Base-by-base conservation (phyloP, 139 green algal genomes). In the Pedinophyceae sp. region DNA sequence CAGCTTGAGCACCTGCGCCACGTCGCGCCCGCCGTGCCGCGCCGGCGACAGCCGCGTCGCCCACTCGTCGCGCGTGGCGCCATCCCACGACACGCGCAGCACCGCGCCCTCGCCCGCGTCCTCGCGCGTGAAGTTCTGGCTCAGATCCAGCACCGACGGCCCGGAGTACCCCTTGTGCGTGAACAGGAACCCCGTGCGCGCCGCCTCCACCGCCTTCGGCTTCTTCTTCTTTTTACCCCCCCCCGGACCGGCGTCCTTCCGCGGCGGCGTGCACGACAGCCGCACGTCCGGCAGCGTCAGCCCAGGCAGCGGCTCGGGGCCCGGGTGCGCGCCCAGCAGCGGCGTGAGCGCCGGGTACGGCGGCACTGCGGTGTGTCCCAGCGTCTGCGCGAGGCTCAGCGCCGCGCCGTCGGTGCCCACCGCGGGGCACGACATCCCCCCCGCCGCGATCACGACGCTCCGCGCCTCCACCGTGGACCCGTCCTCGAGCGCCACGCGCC, bases 301-400 rank as follows among this genome's bases (percentile, higher is more conserved):
- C 38, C 80, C 79, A 16, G 77, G 66, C 25, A 88, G 69, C 51
- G 72, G 65, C 15, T 75, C 29, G 1, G 16, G n/a, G 30, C 66
- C 79, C 2, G 84, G 86, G 60, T 87, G 81, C 3, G 16, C 7
- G 0, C 83, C 84, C 15, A 61, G 64, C 15, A 96, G 73, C 2
- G 87, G 87, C 5, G 82, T 91, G 2, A 96, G 74, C 1, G 87
- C 87, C 3, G 87, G 68, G 62, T 92, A 93, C 1, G 74, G 60
- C 10, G 57, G 45, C 10, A 58, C 18, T 50, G 93, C 55, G 3
- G 20, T 50, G 60, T 89, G 77, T 26, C 85, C 82, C 22, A 85
- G 58, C 4, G n/a, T 2, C 28, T 38, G 4, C 26, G 81, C 25
- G 2, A 89, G n/a, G n/a, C n/a, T n/a, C 52, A 74, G 65, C 4